A percentile compares a stretch with the other conserved stretches of the same genome.
Conservation (phyloP, 148 eudicot genomes). For the Vaccinium myrtillus region DNA sequence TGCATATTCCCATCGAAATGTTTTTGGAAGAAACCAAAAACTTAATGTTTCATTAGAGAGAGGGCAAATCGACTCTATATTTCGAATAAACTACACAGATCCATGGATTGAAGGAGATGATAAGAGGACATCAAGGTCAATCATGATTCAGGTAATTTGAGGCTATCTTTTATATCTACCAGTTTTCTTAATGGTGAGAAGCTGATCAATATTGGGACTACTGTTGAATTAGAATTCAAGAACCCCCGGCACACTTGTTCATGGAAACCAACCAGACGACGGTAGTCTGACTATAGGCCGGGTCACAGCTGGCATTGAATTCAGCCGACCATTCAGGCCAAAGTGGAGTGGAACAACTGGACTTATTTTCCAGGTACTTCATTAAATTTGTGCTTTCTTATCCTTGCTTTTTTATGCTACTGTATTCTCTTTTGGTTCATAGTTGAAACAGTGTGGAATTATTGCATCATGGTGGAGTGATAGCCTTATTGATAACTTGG, state of each 20-base stretch:
- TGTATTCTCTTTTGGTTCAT: background rate
- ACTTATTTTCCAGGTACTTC: constrained; percentile 79
- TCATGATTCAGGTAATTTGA: constrained; percentile 77
- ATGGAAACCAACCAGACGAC: constrained; percentile 78
- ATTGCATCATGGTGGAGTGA: background rate
- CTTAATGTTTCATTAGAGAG: constrained; percentile 88
- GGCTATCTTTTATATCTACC: constrained; percentile 3
- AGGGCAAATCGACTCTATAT: constrained; percentile 97
- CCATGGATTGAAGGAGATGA: constrained; percentile 99
- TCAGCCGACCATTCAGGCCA: constrained; percentile 84
- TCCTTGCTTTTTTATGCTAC: background rate
- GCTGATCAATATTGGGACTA: background rate
- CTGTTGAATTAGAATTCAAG: constrained; percentile 67
- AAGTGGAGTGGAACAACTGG: constrained; percentile 99
- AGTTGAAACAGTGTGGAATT: background rate
- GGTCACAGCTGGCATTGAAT: constrained; percentile 88
- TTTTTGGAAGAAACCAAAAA: constrained; percentile 95
- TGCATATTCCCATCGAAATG: constrained; percentile 90
- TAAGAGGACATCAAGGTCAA: constrained; percentile 89
- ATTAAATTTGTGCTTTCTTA: background rate
- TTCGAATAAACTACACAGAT: constrained; percentile 85
- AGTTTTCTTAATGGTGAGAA: background rate
- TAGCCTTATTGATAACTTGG: background rate
- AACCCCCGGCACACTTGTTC: constrained; percentile 93
- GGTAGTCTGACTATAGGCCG: constrained; percentile 80